A percentile compares a stretch with the other conserved stretches of the same genome.
These are phyloP conservation scores for Rubus idaeus DNA, from an alignment of 306 rosid genomes.

Conservation along the genomic window DNA sequence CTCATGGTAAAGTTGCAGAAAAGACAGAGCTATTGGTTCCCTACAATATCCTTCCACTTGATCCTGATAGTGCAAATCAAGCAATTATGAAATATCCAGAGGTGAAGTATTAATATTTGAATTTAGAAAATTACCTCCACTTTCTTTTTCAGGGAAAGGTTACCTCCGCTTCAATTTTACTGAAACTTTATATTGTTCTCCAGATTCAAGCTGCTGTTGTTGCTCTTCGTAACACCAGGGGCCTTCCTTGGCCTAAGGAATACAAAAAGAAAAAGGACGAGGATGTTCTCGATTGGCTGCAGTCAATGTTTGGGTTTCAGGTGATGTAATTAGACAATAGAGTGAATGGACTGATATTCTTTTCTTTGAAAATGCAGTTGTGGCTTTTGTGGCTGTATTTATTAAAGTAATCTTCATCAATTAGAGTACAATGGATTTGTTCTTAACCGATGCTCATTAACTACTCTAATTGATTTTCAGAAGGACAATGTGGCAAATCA, in stretches of 20 bases:
- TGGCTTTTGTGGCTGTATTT: conserved; percentile 8
- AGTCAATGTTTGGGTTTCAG: conserved; percentile 97
- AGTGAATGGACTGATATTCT: background rate
- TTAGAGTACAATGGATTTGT: conserved; percentile 12
- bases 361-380: conserved; percentile 12
- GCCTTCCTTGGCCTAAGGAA: conserved; percentile 92
- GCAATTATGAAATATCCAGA: conserved; percentile 94
- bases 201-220: conserved; percentile 93
- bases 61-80: conserved; percentile 95
- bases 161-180: conserved; percentile 14
- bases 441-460: conserved; percentile 18
- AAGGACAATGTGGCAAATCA: conserved; percentile 91
- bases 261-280: conserved; percentile 80
- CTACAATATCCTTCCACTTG: conserved; percentile 96
- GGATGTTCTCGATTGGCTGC: conserved; percentile 97
- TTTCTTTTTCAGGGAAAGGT: background rate
- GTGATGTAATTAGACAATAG: conserved; percentile 31
- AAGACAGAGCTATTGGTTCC: conserved; percentile 92
- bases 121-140: background rate
- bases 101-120: conserved; percentile 43
- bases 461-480: conserved; percentile 43
- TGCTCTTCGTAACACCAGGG: conserved; percentile 93
- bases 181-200: conserved; percentile 12
- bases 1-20: conserved; percentile 93
- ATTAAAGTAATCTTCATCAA: background rate